phyloP scores from a whole-genome alignment of 1,284 basidiomycete genomes.

The Ganoderma boninense region DNA sequence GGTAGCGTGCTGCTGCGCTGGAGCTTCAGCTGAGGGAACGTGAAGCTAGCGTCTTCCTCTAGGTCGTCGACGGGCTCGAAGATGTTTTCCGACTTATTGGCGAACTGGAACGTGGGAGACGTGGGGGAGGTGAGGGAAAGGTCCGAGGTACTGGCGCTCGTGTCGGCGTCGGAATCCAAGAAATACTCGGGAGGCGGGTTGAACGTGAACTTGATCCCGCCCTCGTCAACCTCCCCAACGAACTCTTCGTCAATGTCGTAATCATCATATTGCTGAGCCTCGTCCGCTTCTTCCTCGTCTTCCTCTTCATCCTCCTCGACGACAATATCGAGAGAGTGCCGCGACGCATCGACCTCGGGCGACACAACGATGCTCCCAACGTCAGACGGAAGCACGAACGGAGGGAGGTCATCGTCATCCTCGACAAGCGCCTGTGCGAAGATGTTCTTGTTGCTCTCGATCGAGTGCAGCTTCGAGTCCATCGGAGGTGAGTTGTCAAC shows the following conservation, averaged over 20 bases:
- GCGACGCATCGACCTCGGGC: slow-evolving; percentile 48
- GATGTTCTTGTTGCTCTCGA: slow-evolving; percentile 63
- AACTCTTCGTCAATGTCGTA: slow-evolving; percentile 51
- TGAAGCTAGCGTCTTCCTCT: slow-evolving; percentile 43
- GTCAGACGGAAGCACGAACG: slow-evolving; percentile 59
- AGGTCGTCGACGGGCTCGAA: slow-evolving; percentile 42
- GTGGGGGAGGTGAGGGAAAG: slow-evolving; percentile 31
- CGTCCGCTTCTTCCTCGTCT: slow-evolving; percentile 46
- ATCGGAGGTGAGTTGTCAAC: slow-evolving; percentile 56
- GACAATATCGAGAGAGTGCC: slow-evolving; percentile 47
- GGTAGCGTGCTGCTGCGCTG: slow-evolving; percentile 44
- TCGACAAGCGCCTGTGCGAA: slow-evolving; percentile 61
- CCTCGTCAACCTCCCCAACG: slow-evolving; percentile 57
- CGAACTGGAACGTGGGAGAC: slow-evolving; percentile 22
- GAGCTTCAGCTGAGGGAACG: slow-evolving; percentile 29
- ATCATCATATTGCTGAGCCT: slow-evolving; percentile 34
- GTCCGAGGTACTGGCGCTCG: slow-evolving; percentile 27
- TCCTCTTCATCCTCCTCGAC: slow-evolving; percentile 56
- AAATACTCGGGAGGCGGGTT: slow-evolving; percentile 54
- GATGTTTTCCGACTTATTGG: slow-evolving; percentile 20
- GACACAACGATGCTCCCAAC: slow-evolving; percentile 58
- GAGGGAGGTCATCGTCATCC: slow-evolving; percentile 53
- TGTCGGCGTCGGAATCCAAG: slow-evolving; percentile 22
- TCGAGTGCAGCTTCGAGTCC: slow-evolving; percentile 40
- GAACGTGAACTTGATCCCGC: slow-evolving; percentile 76